phyloP scores from a whole-genome alignment of 1,284 basidiomycete genomes.

The Acaromyces ingoldii region DNA sequence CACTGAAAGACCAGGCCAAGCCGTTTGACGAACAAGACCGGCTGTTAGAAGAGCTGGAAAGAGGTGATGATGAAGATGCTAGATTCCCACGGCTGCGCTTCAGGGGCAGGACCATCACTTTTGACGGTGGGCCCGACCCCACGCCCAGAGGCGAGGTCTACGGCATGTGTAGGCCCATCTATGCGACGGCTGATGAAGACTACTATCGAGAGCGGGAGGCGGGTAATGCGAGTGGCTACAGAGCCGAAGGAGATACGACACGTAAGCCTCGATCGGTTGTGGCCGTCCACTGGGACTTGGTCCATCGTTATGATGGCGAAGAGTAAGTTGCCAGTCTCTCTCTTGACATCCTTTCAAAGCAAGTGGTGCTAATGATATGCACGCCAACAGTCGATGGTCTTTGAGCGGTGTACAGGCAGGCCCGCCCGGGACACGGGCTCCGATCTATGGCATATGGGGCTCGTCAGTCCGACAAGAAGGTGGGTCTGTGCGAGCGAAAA shows the following conservation, averaged over 20 bases:
- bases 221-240: not conserved
- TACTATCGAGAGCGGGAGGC: not conserved
- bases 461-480: not conserved
- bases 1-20: slow-evolving; percentile 20
- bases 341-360: not conserved
- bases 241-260: not conserved
- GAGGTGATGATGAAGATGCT: slow-evolving; percentile 5
- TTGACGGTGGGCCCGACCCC: not conserved
- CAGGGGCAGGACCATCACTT: slow-evolving; percentile 20
- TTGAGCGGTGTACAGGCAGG: slow-evolving; percentile 4
- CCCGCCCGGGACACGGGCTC: slow-evolving; percentile 1
- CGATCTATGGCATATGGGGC: slow-evolving; percentile 6
- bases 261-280: not conserved
- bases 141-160: not conserved
- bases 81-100: slow-evolving; percentile 28
- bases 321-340: too few relatives aligned
- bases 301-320: slow-evolving; percentile 6
- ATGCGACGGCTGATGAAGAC: not conserved
- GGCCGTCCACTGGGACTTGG: not conserved
- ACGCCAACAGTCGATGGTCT: not conserved
- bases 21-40: slow-evolving; percentile 13
- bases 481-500: too few relatives aligned
- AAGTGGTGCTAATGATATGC: not conserved
- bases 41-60: slow-evolving; percentile 12
- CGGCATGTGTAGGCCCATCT: slow-evolving; percentile 1